A percentile compares a stretch with the other conserved stretches of the same genome.
phyloP scores from a whole-genome alignment of 345 rosid species.

The Lepidium didymum region DNA sequence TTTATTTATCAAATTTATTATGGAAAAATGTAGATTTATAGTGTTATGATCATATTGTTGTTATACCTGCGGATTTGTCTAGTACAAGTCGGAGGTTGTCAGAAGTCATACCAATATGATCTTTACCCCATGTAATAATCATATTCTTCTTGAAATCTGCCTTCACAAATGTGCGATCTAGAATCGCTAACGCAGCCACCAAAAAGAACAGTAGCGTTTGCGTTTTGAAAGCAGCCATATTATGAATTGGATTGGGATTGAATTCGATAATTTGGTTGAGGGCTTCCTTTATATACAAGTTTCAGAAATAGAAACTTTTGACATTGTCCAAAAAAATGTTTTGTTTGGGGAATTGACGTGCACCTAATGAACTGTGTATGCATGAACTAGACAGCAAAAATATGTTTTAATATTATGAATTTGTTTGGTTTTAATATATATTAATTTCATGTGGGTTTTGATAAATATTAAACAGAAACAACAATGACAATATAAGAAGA shows the following conservation, averaged over 20 bases:
- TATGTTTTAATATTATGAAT: background rate
- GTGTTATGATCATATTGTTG: background rate
- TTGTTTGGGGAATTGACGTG: background rate
- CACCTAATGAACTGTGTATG: conserved; percentile 9
- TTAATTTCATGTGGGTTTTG: background rate
- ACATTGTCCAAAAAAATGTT: conserved; percentile 1
- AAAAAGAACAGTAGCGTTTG: conserved; percentile 27
- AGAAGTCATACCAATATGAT: conserved; percentile 32
- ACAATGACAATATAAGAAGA: background rate
- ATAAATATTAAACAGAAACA: background rate
- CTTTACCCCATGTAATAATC: conserved; percentile 54
- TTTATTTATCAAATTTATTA: background rate
- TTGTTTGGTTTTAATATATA: background rate
- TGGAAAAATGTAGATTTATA: background rate
- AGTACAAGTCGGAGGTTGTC: conserved; percentile 52
- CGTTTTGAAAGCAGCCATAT: conserved; percentile 34
- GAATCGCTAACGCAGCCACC: conserved; percentile 24
- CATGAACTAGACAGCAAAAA: conserved; percentile 2
- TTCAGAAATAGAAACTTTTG: background rate
- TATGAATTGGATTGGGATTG: background rate
- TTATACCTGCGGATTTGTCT: conserved; percentile 52
- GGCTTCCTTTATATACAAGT: conserved; percentile 4
- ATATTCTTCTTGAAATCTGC: conserved; percentile 49
- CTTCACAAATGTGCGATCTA: conserved; percentile 31
- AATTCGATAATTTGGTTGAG: background rate